Base-by-base conservation (phyloP, 139 green algal species). In the Pseudopediastrum boryanum region DNA sequence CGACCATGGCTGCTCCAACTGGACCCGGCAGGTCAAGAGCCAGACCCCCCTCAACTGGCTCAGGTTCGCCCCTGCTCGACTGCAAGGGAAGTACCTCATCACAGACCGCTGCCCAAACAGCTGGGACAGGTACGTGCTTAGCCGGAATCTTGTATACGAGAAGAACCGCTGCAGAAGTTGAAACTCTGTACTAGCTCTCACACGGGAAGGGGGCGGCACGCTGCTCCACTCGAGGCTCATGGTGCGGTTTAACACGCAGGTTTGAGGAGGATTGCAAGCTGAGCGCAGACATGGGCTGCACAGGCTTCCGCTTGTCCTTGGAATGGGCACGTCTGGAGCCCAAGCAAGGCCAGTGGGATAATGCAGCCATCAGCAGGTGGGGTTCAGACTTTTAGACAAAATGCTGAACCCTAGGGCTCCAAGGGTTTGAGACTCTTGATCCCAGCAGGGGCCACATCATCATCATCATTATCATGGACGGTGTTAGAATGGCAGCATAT, bases 321-420 rank as follows among this genome's bases (percentile, higher is more conserved):
- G 90, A 95, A 78, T 95, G 90, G 90, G 75, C 67, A 58, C 75
- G 88, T 36, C 75, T 93, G 7, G 70, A 87, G 50, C 89, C 88
- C 0, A 43, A 38, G 23, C 59, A 41, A 13, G 82, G 84, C 46
- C 13, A 12, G 46, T 16, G 46, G 13, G 16, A n/a, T 12, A 12
- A 56, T 56, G 46, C 13, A 12, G 46, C 46, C 46, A 56, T 16
- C 46, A 56, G n/a, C 46, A 16, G 46, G 46, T 12, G 13, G 16
- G 46, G 13, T 16, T n/a, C 46, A 12, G 46, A 12, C 46, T 56
- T 12, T 16, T 56, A 16, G 13, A n/a, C 13, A 56, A 12, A 16
- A 12, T 16, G 46, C 46, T 16, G 13, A 12, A 16, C 16, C 13
- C 46, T 56, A 16, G 12, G 46, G 13, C 12, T 56, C 13, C 46